phyloP scores from a whole-genome alignment of 2,329 filamentous ascomycete species.

The Blumeria hordei region DNA sequence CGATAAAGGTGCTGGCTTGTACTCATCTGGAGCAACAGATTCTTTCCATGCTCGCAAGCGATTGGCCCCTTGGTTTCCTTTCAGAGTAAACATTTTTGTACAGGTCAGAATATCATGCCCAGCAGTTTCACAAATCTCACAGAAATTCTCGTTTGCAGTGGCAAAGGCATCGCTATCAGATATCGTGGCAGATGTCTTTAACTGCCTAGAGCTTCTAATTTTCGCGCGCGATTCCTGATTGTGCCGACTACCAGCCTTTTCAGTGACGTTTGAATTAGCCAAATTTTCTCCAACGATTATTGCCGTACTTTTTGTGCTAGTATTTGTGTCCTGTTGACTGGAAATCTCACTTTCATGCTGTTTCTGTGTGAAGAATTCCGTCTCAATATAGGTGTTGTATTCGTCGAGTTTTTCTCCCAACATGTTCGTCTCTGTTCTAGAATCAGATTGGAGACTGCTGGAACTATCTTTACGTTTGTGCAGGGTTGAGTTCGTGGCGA shows the following conservation, averaged over 20 bases:
- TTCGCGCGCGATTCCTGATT: slow-evolving; percentile 19
- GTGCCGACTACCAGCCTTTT: slow-evolving; percentile 34
- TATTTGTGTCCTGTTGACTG: too few relatives aligned
- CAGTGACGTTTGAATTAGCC: slow-evolving; percentile 40
- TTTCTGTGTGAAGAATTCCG: slow-evolving; percentile 51
- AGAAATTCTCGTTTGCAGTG: slow-evolving; percentile 42
- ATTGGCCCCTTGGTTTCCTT: slow-evolving; percentile 5
- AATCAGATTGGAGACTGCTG: too few relatives aligned
- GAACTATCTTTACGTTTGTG: not conserved
- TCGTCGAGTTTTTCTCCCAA: slow-evolving; percentile 64
- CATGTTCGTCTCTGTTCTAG: slow-evolving; percentile 28
- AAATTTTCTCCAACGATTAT: slow-evolving; percentile 23
- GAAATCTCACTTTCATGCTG: slow-evolving; percentile 64
- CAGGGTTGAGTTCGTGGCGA: slow-evolving; percentile 13
- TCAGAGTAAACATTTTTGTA: slow-evolving; percentile 51
- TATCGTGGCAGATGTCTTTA: slow-evolving; percentile 23
- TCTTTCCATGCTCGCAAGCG: slow-evolving; percentile 16
- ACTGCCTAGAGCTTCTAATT: slow-evolving; percentile 23
- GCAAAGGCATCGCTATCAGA: slow-evolving; percentile 46
- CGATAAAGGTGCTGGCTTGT: slow-evolving; percentile 29
- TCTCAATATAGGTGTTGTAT: slow-evolving; percentile 46
- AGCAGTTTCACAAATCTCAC: slow-evolving; percentile 80
- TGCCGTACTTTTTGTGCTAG: slow-evolving; percentile 18
- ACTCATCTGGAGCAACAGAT: slow-evolving; percentile 21
- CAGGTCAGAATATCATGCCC: slow-evolving; percentile 90